Evolutionary conservation across 345 rosid genomes (phyloP).

Genomic region (Iberis pinnata): DNA sequence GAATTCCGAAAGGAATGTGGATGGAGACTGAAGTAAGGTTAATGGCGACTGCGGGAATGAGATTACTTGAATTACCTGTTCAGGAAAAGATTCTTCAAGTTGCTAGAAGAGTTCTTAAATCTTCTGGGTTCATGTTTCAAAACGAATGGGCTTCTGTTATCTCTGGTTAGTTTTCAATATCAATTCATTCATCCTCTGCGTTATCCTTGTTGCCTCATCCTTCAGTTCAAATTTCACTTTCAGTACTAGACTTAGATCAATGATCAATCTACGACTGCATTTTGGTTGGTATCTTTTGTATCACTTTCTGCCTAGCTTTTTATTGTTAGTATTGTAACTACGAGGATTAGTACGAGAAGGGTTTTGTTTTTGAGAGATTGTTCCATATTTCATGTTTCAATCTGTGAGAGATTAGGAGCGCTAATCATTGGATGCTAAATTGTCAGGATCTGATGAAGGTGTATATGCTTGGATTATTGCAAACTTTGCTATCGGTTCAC

Average conservation of each 20-base stretch:
- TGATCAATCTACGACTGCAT: neutral
- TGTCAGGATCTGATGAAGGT: constrained; percentile 85
- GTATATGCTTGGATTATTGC: constrained; percentile 94
- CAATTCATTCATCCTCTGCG: neutral
- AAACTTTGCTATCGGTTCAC: constrained; percentile 68
- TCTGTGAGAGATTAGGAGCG: neutral
- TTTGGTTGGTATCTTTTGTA: neutral
- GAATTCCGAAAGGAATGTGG: constrained; percentile 51
- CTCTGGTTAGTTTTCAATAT: constrained; percentile 40
- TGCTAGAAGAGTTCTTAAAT: constrained; percentile 47
- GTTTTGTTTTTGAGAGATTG: too few species aligned
- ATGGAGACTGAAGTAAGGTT: constrained; percentile 68
- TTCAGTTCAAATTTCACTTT: too few species aligned
- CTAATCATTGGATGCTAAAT: constrained; percentile 9
- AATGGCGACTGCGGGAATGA: constrained; percentile 94
- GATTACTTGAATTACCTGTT: constrained; percentile 48
- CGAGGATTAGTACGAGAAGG: too few species aligned
- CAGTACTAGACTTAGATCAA: neutral
- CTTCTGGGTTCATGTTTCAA: constrained; percentile 58
- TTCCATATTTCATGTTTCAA: neutral
- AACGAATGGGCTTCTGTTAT: constrained; percentile 88
- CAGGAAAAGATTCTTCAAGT: constrained; percentile 51
- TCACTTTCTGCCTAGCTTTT: neutral
- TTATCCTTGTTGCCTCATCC: too few species aligned
- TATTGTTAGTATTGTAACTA: too few species aligned